These are phyloP conservation scores for Coemansia sp. DNA, from an alignment of 192 early-diverging fungal species.

Conservation along the genomic window DNA sequence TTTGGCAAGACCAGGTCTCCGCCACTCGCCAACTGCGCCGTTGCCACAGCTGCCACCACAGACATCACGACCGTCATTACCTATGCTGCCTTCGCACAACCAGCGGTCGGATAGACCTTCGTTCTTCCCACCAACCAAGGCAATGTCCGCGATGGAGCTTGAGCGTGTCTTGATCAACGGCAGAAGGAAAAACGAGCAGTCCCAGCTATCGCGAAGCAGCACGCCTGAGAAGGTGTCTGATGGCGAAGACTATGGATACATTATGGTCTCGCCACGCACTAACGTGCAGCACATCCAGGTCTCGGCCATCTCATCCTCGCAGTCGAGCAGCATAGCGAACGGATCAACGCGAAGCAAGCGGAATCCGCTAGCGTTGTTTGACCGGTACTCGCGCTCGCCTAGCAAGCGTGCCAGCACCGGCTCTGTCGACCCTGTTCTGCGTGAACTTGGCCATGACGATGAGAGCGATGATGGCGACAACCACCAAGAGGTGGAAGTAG, in stretches of 20 bases:
- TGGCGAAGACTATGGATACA: constrained; percentile 53
- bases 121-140: background rate
- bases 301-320: constrained; percentile 22
- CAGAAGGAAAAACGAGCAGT: background rate
- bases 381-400: constrained; percentile 9
- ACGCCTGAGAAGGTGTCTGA: constrained; percentile 30
- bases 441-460: constrained; percentile 28
- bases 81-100: background rate
- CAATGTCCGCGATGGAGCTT: constrained; percentile 7
- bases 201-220: background rate
- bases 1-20: constrained; percentile 5
- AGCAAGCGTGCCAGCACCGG: constrained; percentile 1
- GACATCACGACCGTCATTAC: constrained; percentile 10
- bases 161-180: constrained; percentile 9
- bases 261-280: constrained; percentile 52
- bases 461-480: constrained; percentile 5
- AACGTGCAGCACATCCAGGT: constrained; percentile 42
- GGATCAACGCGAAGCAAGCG: constrained; percentile 10
- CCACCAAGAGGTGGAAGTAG: background rate
- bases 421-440: background rate
- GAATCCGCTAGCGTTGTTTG: constrained; percentile 10
- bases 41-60: constrained; percentile 22
- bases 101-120: background rate
- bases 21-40: constrained; percentile 19
- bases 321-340: constrained; percentile 15